These are phyloP conservation scores for Pseudomassariella vexata DNA, from an alignment of 2,329 filamentous ascomycete species.

Conservation along the genomic window DNA sequence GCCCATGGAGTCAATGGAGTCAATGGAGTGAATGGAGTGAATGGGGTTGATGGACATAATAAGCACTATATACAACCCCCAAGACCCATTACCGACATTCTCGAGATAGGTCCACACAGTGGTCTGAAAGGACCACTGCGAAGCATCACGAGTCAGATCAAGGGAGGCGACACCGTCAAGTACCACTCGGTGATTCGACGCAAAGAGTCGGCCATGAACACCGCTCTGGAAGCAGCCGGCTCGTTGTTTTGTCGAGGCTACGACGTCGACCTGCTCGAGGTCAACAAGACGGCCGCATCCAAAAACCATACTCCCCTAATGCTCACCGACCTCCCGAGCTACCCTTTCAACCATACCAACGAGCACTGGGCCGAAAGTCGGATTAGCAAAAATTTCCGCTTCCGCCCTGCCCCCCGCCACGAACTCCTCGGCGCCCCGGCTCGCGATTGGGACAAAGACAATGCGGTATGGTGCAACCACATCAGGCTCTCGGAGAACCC, in stretches of 20 bases:
- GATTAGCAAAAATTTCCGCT: slow-evolving; percentile 11
- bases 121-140: background rate
- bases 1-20: too few relatives aligned
- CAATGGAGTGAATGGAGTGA: too few relatives aligned
- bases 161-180: background rate
- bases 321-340: slow-evolving; percentile 16
- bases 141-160: background rate
- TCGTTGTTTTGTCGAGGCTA: slow-evolving; percentile 12
- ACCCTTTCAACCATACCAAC: slow-evolving; percentile 17
- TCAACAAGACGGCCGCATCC: background rate
- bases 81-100: too few relatives aligned
- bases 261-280: slow-evolving; percentile 4
- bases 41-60: too few relatives aligned
- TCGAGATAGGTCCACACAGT: background rate
- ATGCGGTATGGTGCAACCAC: slow-evolving; percentile 20
- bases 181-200: slow-evolving; percentile 11
- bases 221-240: slow-evolving; percentile 7
- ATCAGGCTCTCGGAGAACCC: slow-evolving; percentile 15
- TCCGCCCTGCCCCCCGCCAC: slow-evolving; percentile 12
- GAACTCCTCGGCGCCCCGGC: slow-evolving; percentile 19
- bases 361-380: slow-evolving; percentile 20
- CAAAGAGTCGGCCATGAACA: slow-evolving; percentile 5
- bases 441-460: slow-evolving; percentile 13
- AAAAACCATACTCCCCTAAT: slow-evolving; percentile 3
- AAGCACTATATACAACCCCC: too few relatives aligned